Evolutionary conservation across 805 yeast genomes (phyloP).

Genomic region (Saturnispora diversa): DNA sequence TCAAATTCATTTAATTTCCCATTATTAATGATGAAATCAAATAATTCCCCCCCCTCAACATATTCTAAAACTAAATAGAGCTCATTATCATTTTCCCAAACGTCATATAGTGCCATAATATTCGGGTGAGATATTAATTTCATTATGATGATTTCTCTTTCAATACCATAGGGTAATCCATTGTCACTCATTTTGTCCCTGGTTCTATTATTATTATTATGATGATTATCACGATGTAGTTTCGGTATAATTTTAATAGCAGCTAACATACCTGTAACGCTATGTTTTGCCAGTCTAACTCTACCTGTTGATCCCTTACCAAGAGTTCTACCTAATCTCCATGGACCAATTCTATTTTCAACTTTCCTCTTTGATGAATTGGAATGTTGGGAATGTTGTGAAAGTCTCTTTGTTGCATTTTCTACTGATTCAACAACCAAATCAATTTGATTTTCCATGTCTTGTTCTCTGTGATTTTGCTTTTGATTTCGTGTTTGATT

Average conservation of each 20-base stretch:
- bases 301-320: conserved; percentile 83
- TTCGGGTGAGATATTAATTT: conserved; percentile 89
- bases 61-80: conserved; percentile 71
- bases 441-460: conserved; percentile 28
- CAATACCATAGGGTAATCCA: conserved; percentile 89
- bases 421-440: conserved; percentile 35
- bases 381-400: conserved; percentile 35
- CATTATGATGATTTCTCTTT: conserved; percentile 96
- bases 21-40: conserved; percentile 61
- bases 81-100: conserved; percentile 95
- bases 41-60: conserved; percentile 84
- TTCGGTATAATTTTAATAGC: conserved; percentile 81
- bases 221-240: conserved; percentile 9
- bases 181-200: conserved; percentile 23
- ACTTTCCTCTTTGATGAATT: conserved; percentile 28
- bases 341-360: conserved; percentile 58
- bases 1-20: conserved; percentile 67
- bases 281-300: conserved; percentile 66
- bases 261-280: conserved; percentile 62
- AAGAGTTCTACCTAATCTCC: conserved; percentile 71
- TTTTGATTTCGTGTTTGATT: no score
- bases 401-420: conserved; percentile 31
- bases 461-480: no score
- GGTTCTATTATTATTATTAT: neutral
- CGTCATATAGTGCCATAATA: conserved; percentile 88